Conservation (phyloP, 495 filamentous ascomycete genomes). For the Aspergillus olivimuriae region DNA sequence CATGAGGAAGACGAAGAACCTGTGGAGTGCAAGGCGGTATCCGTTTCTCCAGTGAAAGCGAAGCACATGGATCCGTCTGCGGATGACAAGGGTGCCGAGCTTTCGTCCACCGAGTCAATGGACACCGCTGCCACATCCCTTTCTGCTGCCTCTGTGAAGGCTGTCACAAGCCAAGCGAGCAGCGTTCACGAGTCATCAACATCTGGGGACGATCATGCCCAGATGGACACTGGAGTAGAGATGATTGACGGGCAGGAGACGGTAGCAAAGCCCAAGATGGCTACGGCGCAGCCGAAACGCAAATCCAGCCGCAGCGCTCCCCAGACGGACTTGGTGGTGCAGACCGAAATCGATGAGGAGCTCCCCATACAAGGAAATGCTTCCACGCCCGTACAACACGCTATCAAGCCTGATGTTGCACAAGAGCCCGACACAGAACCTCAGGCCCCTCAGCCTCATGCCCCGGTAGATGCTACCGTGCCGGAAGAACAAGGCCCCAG, state of each 20-base stretch:
- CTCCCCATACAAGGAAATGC: constrained; percentile 28
- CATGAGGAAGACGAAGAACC: constrained; percentile 28
- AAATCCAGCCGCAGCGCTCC: constrained; percentile 25
- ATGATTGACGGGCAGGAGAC: constrained; percentile 34
- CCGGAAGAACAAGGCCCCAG: constrained; percentile 5
- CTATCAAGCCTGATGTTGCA: constrained; percentile 14
- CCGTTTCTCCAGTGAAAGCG: not conserved
- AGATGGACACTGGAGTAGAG: constrained; percentile 18
- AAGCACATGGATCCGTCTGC: too few species aligned
- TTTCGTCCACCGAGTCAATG: too few species aligned
- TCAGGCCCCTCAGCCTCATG: constrained; percentile 6
- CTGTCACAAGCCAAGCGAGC: constrained; percentile 15
- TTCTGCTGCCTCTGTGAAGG: constrained; percentile 6
- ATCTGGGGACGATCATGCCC: constrained; percentile 16
- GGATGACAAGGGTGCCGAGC: too few species aligned
- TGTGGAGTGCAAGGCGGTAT: not conserved
- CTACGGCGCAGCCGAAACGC: constrained; percentile 27
- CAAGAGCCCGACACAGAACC: constrained; percentile 15
- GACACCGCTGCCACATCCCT: constrained; percentile 14
- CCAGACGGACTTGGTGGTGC: constrained; percentile 17
- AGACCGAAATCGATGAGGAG: constrained; percentile 14
- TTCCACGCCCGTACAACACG: constrained; percentile 18
- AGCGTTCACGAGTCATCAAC: constrained; percentile 18
- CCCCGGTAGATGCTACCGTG: constrained; percentile 5
- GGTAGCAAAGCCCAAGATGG: constrained; percentile 27